These are phyloP conservation scores for Alternaria gaisen DNA, from an alignment of 2,329 filamentous ascomycete genomes.

Conservation along the genomic window DNA sequence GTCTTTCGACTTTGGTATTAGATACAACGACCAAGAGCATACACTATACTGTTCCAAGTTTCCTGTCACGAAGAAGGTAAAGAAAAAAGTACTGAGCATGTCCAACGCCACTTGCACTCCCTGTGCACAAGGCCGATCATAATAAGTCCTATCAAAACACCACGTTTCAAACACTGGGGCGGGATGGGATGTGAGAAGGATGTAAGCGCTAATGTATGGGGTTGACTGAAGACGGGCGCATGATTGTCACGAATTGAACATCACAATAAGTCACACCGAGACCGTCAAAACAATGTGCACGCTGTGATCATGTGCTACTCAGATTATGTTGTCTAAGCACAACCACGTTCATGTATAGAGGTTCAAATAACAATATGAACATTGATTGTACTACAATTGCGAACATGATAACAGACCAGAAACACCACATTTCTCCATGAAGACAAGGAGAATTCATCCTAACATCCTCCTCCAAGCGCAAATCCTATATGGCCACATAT, in stretches of 20 bases:
- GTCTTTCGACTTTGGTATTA: background rate
- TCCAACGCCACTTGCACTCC: background rate
- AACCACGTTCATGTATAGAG: background rate
- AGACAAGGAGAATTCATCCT: background rate
- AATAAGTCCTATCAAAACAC: background rate
- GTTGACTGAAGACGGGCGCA: background rate
- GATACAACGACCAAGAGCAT: background rate
- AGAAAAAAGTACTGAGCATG: background rate
- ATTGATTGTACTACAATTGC: slow-evolving; percentile 4
- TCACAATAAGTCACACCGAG: background rate
- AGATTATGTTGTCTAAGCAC: background rate
- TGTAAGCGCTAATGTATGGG: background rate
- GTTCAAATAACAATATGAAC: background rate
- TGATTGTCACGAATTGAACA: background rate
- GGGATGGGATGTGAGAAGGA: background rate
- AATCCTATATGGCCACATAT: background rate
- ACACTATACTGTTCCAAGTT: background rate
- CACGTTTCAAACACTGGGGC: background rate
- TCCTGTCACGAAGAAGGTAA: background rate
- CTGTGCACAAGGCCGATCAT: background rate
- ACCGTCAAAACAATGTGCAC: background rate
- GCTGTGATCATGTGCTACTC: background rate
- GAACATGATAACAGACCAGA: background rate
- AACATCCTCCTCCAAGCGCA: background rate
- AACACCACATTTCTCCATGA: slow-evolving; percentile 4